Conservation (phyloP, 495 filamentous ascomycete genomes). For the Podospora anserina region DNA sequence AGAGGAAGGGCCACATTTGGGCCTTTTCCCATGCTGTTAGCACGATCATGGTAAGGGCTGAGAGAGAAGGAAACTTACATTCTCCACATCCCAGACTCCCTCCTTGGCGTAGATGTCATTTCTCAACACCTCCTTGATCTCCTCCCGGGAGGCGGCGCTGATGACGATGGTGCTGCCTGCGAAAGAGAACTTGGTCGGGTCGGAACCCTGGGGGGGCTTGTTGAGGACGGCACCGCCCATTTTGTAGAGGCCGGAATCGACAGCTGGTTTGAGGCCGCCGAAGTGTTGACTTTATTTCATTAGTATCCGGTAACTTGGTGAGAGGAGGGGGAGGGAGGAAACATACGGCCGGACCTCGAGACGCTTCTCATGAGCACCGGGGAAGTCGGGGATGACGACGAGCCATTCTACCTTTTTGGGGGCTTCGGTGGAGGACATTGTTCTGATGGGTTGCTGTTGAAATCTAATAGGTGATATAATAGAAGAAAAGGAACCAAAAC, state of each 20-base stretch:
- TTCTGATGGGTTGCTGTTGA: slow-evolving; percentile 15
- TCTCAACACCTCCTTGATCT: slow-evolving; percentile 61
- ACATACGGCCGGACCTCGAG: slow-evolving; percentile 69
- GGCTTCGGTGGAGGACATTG: slow-evolving; percentile 40
- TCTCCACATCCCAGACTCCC: slow-evolving; percentile 84
- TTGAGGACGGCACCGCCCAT: slow-evolving; percentile 70
- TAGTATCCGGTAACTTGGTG: background rate
- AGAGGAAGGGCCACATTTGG: slow-evolving; percentile 45
- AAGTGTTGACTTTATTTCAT: slow-evolving; percentile 53
- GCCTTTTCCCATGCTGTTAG: slow-evolving; percentile 19
- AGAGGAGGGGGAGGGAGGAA: slow-evolving; percentile 9
- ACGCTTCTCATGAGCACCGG: slow-evolving; percentile 61
- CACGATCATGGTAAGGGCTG: background rate
- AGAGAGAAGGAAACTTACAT: slow-evolving; percentile 42
- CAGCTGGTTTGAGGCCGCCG: slow-evolving; percentile 41
- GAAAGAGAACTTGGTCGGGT: slow-evolving; percentile 57
- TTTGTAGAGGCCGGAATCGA: slow-evolving; percentile 49
- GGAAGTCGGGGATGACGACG: slow-evolving; percentile 76
- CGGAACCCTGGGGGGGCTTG: slow-evolving; percentile 59
- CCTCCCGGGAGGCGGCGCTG: slow-evolving; percentile 62
- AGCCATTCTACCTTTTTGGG: slow-evolving; percentile 73
- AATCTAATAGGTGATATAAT: background rate
- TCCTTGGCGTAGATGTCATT: slow-evolving; percentile 66
- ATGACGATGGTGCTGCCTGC: slow-evolving; percentile 67
- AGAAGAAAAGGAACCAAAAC: background rate